Base-by-base conservation (phyloP, 495 filamentous ascomycete genomes). In the Xylaria curta region DNA sequence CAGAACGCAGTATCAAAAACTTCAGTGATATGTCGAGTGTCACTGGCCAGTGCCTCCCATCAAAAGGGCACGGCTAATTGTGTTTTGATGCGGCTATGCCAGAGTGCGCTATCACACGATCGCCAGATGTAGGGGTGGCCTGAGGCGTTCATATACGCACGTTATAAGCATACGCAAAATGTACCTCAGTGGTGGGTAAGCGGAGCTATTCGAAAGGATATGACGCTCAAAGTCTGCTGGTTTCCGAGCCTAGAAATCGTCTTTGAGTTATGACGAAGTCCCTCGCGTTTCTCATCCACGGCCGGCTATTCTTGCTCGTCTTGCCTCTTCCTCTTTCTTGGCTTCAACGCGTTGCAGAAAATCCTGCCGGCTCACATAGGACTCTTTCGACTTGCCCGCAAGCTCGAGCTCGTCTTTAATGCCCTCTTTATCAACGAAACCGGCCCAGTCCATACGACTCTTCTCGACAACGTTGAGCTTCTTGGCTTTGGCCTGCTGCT, bases 391-490 rank as follows among this genome's bases (percentile, higher is more conserved):
- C 82, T 92, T 94, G 76, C 93, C 93, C 72, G 94, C 91, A 58
- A 90, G 86, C 75, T 92, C 90, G 69, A 99, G 86, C 80, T 99
- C 96, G 77, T 97, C 96, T 75, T 90, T 90, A 81, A 99, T 91
- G 2, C 96, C 97, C 74, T 95, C 92, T 69, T 94, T 87, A 77
- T 98, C 95, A 60, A 98, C 97, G 76, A 93, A 97, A 54, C 91
- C 91, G 4, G 93, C 94, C 96, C 96, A 99, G 79, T 99, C 96
- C 83, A 97, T 86, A 63, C 93, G 87, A 46, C 92, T 95, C 85
- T 99, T 99, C 83, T 98, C 94, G 28, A 99, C 91, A 1, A 95
- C 97, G 79, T 97, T 98, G 77, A 98, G 87, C 78, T 98, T 98
- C 78, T 91, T 90, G 59, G 92, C 91, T 69, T 87, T 87, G 5